Evolutionary conservation across 2,329 filamentous ascomycete species (phyloP).

Genomic region (Trichoderma afroharzianum): DNA sequence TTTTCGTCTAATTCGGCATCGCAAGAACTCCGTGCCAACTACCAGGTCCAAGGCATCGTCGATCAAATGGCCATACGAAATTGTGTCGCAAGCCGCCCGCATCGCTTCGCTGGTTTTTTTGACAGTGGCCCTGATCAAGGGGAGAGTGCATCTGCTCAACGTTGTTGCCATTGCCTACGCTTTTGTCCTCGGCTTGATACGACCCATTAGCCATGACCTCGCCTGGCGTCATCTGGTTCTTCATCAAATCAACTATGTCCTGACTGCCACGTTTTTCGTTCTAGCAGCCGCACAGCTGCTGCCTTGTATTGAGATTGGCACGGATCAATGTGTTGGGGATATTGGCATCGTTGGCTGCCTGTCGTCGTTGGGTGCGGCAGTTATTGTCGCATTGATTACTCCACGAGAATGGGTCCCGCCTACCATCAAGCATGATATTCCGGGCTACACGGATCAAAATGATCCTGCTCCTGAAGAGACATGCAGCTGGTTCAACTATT

Average conservation of each 20-base stretch:
- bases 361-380: constrained; percentile 35
- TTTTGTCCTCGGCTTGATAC: constrained; percentile 42
- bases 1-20: constrained; percentile 32
- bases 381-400: constrained; percentile 41
- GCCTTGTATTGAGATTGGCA: constrained; percentile 40
- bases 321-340: constrained; percentile 27
- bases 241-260: constrained; percentile 47
- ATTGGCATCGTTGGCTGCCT: constrained; percentile 34
- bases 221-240: constrained; percentile 45
- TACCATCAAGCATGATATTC: constrained; percentile 36
- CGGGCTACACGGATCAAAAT: constrained; percentile 34
- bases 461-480: constrained; percentile 50
- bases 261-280: constrained; percentile 36
- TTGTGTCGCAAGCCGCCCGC: constrained; percentile 40
- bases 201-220: constrained; percentile 37
- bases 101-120: constrained; percentile 39
- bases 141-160: constrained; percentile 36
- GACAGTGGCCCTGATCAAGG: constrained; percentile 33
- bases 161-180: constrained; percentile 37
- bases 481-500: constrained; percentile 52
- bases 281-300: constrained; percentile 38
- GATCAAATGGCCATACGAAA: constrained; percentile 41
- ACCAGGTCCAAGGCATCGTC: constrained; percentile 34
- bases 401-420: constrained; percentile 51
- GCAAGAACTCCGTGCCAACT: constrained; percentile 24